phyloP scores from a whole-genome alignment of 129 eudicot genomes.

The Pseudognaphalium luteoalbum region DNA sequence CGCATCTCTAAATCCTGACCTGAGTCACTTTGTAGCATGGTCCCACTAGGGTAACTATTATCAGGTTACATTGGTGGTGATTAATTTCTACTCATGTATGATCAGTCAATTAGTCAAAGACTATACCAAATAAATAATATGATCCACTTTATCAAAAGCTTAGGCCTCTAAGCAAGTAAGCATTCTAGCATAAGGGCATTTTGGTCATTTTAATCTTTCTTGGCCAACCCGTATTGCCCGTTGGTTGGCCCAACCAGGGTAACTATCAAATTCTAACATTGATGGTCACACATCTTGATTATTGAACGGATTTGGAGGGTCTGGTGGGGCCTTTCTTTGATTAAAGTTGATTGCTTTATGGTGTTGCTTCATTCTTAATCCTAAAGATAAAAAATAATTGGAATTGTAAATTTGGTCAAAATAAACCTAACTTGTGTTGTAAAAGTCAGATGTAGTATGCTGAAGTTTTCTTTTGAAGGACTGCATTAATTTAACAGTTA shows the following conservation, averaged over 20 bases:
- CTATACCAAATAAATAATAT: not conserved
- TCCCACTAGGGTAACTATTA: slow-evolving; percentile 8
- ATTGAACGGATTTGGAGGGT: slow-evolving; percentile 25
- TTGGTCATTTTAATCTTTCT: slow-evolving; percentile 8
- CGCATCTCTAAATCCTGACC: not conserved
- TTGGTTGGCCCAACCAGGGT: slow-evolving; percentile 9
- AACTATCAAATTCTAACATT: slow-evolving; percentile 19
- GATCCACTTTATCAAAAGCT: not conserved
- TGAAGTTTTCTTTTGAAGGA: slow-evolving; percentile 41
- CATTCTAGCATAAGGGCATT: not conserved
- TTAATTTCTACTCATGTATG: slow-evolving; percentile 35
- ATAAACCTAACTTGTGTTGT: slow-evolving; percentile 52
- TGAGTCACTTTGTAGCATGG: slow-evolving; percentile 1
- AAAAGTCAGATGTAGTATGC: slow-evolving; percentile 65
- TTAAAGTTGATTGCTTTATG: slow-evolving; percentile 35
- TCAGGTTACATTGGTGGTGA: slow-evolving; percentile 28
- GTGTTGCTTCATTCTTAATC: slow-evolving; percentile 27
- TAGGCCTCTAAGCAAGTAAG: not conserved
- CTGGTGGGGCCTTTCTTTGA: slow-evolving; percentile 35
- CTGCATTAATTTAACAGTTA: slow-evolving; percentile 44
- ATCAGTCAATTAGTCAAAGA: not conserved
- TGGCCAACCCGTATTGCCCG: not conserved
- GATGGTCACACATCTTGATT: slow-evolving; percentile 42
- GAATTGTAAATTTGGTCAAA: slow-evolving; percentile 57
- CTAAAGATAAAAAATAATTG: slow-evolving; percentile 18